phyloP scores from a whole-genome alignment of 495 filamentous ascomycete species.

The Podospora fimiseda region DNA sequence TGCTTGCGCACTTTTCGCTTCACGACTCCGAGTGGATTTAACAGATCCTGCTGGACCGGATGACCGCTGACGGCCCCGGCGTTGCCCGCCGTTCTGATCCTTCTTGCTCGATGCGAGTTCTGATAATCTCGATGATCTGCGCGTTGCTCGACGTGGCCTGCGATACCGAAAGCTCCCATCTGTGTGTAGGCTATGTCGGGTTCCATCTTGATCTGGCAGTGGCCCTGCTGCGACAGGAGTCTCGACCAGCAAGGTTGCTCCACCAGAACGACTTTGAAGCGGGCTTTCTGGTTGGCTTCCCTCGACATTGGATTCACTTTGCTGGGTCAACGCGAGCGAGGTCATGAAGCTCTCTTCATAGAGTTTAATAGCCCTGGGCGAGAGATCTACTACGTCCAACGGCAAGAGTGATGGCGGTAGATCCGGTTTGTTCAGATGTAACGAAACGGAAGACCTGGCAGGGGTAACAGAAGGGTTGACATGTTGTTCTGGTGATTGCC shows the following conservation, averaged over 20 bases:
- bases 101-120: too few relatives aligned
- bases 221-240: not conserved
- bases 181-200: slow-evolving; percentile 17
- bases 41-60: too few relatives aligned
- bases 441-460: not conserved
- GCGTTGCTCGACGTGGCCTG: not conserved
- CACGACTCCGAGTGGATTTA: too few relatives aligned
- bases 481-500: not conserved
- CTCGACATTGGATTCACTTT: not conserved
- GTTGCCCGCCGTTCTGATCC: too few relatives aligned
- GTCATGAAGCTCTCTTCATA: slow-evolving; percentile 6
- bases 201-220: slow-evolving; percentile 10
- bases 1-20: too few relatives aligned
- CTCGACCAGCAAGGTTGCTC: not conserved
- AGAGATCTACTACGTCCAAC: not conserved
- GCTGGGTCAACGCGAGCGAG: not conserved
- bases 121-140: not conserved
- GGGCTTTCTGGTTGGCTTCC: not conserved
- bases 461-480: too few relatives aligned
- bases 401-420: not conserved
- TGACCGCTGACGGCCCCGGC: too few relatives aligned
- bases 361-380: not conserved
- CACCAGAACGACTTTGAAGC: not conserved
- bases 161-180: slow-evolving; percentile 27
- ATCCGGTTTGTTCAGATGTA: not conserved